phyloP scores from a whole-genome alignment of 129 eudicot species.

The Ambrosia trifida region DNA sequence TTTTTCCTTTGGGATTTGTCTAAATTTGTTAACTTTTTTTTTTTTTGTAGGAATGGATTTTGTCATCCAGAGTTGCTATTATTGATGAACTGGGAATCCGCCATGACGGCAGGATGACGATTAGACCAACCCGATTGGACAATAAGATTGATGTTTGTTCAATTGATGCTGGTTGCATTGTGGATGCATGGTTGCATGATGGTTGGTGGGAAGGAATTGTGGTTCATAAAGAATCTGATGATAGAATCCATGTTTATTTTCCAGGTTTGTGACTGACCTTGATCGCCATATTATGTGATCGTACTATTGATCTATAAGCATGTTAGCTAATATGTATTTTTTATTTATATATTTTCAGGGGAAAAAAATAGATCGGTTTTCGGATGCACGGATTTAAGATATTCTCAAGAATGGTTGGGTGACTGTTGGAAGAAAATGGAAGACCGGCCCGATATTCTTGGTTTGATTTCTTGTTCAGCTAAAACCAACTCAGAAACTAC shows the following conservation, averaged over 20 bases:
- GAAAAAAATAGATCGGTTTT: slow-evolving; percentile 47
- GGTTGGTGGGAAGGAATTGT: slow-evolving; percentile 99
- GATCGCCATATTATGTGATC: not conserved
- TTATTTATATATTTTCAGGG: slow-evolving; percentile 36
- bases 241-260: slow-evolving; percentile 53
- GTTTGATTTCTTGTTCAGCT: slow-evolving; percentile 16
- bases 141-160: slow-evolving; percentile 15
- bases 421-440: slow-evolving; percentile 54
- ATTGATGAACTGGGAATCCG: slow-evolving; percentile 58
- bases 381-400: slow-evolving; percentile 46
- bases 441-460: slow-evolving; percentile 51
- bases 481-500: slow-evolving; percentile 21
- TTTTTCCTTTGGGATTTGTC: not conserved
- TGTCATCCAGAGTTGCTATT: slow-evolving; percentile 54
- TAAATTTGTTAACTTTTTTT: not conserved
- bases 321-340: not conserved
- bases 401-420: slow-evolving; percentile 74
- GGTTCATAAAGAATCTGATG: slow-evolving; percentile 52
- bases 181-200: slow-evolving; percentile 90
- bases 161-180: slow-evolving; percentile 49
- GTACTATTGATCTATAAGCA: not conserved
- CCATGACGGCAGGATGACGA: slow-evolving; percentile 53
- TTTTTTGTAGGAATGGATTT: slow-evolving; percentile 84
- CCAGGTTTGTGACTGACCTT: slow-evolving; percentile 49
- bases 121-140: slow-evolving; percentile 48